Evolutionary conservation across 2,329 filamentous ascomycete genomes (phyloP).

Genomic region (Zymoseptoria brevis): DNA sequence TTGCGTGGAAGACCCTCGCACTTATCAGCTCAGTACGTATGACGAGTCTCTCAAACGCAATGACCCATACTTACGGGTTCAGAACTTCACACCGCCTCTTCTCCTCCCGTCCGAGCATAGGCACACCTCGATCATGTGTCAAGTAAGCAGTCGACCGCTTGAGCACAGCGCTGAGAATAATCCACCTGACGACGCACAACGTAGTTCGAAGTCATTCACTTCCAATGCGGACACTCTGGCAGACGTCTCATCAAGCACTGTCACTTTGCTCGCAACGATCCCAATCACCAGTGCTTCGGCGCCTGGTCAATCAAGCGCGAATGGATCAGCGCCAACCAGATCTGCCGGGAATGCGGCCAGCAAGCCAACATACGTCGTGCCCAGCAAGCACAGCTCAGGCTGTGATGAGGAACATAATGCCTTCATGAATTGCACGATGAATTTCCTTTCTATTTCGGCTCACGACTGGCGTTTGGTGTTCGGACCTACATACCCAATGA

Average conservation of each 20-base stretch:
- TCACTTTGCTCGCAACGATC: constrained; percentile 67
- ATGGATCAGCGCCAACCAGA: constrained; percentile 49
- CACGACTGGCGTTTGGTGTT: constrained; percentile 14
- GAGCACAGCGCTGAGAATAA: neutral
- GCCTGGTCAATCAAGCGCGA: constrained; percentile 56
- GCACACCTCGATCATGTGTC: constrained; percentile 19
- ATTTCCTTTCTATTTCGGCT: constrained; percentile 1
- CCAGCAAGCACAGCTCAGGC: constrained; percentile 19
- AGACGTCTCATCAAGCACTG: constrained; percentile 60
- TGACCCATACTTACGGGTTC: neutral
- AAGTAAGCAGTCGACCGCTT: constrained; percentile 13
- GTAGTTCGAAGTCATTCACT: constrained; percentile 60
- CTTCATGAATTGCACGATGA: neutral
- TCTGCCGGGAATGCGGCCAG: constrained; percentile 39
- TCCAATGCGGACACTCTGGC: constrained; percentile 54
- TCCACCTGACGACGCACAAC: neutral
- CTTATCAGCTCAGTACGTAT: neutral
- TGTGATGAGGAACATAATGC: neutral
- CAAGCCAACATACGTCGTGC: constrained; percentile 19
- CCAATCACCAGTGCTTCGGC: constrained; percentile 59
- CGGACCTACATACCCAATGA: constrained; percentile 26
- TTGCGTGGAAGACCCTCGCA: neutral
- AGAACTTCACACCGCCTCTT: neutral
- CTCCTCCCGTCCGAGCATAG: neutral
- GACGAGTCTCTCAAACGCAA: neutral